Base-by-base conservation (phyloP, 169 alveolate species). In the Theileria orientalis region DNA sequence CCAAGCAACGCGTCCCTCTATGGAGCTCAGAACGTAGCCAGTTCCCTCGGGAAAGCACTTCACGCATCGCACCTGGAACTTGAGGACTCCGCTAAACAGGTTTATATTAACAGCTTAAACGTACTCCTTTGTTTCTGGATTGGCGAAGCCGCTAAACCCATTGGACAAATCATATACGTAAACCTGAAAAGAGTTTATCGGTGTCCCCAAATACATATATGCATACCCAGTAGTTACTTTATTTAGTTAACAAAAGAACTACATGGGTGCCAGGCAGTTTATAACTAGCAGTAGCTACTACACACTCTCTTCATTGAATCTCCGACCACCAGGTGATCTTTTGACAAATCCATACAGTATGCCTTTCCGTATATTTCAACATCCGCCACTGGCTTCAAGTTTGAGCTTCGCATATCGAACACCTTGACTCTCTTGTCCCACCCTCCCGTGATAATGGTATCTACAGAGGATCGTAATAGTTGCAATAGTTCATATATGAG, bases 1-100 rank as follows among this genome's bases (percentile, higher is more conserved):
- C 76, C 96, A 88, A 21, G 97, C 97, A 14, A 94, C 95, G 67
- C 98, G 91, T 6, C 98, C 98, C 83, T 93, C 98, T n/a, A 95
- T 93, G 11, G 97, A 93, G 3, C 97, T 95, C 56, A 92, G 89
- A 0, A 95, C 94, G 74, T 90, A 96, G 40, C 98, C 98, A 27
- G 90, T 76, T 66, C 87, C 94, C 70, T 96, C 96, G 33, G 97
- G 96, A 67, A 96, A 94, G 52, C 93, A 92, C 32, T 84, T 84
- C 25, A 95, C 83, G 25, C 88, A 83, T 40, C 97, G 91, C 33
- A 94, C 90, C 77, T 94, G 97, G 68, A 83, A 91, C 77, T 93
- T 95, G 37, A 94, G 86, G 44, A 82, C 80, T 0, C 85, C 85
- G 60, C 87, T 79, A 70, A 57, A 75, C 41, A 25, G 16, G 19